Conservation (phyloP, 177 flowering plant species). For the Vitis hybrid region DNA sequence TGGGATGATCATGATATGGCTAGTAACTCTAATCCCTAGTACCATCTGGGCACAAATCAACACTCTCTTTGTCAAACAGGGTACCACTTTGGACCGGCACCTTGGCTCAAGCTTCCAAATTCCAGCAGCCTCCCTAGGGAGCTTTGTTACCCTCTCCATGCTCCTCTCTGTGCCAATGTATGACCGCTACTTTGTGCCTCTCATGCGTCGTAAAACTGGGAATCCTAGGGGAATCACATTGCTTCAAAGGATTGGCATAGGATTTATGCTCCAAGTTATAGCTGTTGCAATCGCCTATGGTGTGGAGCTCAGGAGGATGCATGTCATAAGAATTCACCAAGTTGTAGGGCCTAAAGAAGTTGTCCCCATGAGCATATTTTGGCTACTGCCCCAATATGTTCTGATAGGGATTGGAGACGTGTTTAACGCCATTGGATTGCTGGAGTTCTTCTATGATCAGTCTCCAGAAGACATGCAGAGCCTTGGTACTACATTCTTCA, state of each 20-base stretch:
- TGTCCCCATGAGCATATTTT: constrained; percentile 79
- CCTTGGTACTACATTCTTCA: constrained; percentile 83
- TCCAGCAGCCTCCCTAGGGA: constrained; percentile 86
- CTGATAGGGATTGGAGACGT: constrained; percentile 77
- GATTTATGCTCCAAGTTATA: constrained; percentile 54
- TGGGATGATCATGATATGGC: constrained; percentile 72
- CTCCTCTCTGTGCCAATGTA: constrained; percentile 74
- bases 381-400: constrained; percentile 80
- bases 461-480: constrained; percentile 88
- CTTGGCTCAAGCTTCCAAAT: constrained; percentile 50
- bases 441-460: constrained; percentile 87
- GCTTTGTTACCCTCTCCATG: constrained; percentile 83
- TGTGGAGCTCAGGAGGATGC: constrained; percentile 61
- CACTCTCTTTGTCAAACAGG: constrained; percentile 86
- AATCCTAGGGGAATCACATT: constrained; percentile 82
- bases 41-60: constrained; percentile 86
- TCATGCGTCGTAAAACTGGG: constrained; percentile 57
- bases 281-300: constrained; percentile 61
- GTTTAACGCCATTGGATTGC: constrained; percentile 70
- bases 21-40: constrained; percentile 71
- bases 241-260: constrained; percentile 75
- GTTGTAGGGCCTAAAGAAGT: constrained; percentile 40
- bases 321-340: constrained; percentile 36
- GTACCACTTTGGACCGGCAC: constrained; percentile 68
- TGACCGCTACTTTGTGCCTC: constrained; percentile 76